A percentile compares a stretch with the other conserved stretches of the same genome.
These are phyloP conservation scores for Metschnikowia cubensis DNA, from an alignment of 805 yeast species.

Conservation along the genomic window DNA sequence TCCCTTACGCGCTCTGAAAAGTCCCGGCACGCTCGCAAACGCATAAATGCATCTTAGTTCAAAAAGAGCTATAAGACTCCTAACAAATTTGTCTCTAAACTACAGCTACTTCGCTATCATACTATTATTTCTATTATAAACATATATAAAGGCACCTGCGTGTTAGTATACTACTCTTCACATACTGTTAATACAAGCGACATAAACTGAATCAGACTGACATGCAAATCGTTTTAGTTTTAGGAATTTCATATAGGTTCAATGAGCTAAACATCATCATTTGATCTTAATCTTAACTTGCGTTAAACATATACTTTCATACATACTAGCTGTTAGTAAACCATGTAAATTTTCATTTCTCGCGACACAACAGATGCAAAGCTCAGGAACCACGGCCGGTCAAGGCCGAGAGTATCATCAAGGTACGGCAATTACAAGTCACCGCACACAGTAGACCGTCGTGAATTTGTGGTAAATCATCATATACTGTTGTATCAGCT, in stretches of 20 bases:
- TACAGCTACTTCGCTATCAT: not conserved
- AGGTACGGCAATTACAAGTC: constrained; percentile 41
- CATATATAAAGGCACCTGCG: not conserved
- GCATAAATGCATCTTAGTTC: not conserved
- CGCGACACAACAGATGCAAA: not conserved
- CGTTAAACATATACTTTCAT: not conserved
- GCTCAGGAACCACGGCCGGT: constrained; percentile 51
- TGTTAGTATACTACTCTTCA: constrained; percentile 2
- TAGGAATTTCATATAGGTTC: constrained; percentile 25
- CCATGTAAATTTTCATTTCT: not conserved
- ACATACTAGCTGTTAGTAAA: constrained; percentile 7
- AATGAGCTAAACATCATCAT: constrained; percentile 15
- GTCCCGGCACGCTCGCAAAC: not conserved
- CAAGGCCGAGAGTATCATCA: constrained; percentile 47
- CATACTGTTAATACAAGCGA: not conserved
- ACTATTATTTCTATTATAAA: not conserved
- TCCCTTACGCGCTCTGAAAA: not conserved
- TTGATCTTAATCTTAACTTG: not conserved
- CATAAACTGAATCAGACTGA: constrained; percentile 32
- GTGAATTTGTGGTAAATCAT: constrained; percentile 48
- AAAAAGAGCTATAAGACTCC: not conserved
- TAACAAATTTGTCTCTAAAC: not conserved
- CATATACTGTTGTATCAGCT: constrained; percentile 28
- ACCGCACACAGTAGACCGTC: constrained; percentile 50
- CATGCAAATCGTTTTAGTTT: constrained; percentile 37